These are phyloP conservation scores for Chaetothyriales sp. DNA, from an alignment of 2,329 filamentous ascomycete genomes.

Conservation along the genomic window DNA sequence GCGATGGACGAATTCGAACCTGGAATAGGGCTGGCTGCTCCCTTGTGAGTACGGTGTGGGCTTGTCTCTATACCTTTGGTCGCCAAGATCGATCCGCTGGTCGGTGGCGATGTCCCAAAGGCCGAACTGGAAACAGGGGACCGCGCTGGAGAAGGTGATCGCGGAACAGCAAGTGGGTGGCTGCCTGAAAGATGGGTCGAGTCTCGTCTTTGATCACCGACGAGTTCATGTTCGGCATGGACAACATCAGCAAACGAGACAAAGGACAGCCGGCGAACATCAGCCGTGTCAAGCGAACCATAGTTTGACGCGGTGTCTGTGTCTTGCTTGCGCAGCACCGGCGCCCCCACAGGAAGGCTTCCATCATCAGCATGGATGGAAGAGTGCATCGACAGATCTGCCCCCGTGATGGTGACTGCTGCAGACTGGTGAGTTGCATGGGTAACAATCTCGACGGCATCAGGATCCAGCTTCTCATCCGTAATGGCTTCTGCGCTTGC, in stretches of 20 bases:
- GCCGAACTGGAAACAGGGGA: slow-evolving; percentile 63
- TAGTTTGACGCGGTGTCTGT: slow-evolving; percentile 56
- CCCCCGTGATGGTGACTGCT: slow-evolving; percentile 47
- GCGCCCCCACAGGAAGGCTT: slow-evolving; percentile 8
- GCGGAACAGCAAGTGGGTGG: slow-evolving; percentile 21
- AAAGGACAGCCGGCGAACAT: slow-evolving; percentile 75
- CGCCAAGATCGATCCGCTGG: slow-evolving; percentile 44
- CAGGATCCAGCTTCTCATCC: slow-evolving; percentile 66
- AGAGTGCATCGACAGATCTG: slow-evolving; percentile 23
- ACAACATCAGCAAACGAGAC: slow-evolving; percentile 96
- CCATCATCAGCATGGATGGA: slow-evolving; percentile 39
- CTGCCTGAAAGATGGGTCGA: slow-evolving; percentile 41
- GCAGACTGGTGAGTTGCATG: slow-evolving; percentile 73
- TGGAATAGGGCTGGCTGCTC: slow-evolving; percentile 38
- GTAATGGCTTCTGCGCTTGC: slow-evolving; percentile 87
- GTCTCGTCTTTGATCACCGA: slow-evolving; percentile 37
- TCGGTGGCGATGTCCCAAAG: slow-evolving; percentile 54
- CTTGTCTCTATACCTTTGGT: slow-evolving; percentile 60
- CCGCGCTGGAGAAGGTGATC: slow-evolving; percentile 65
- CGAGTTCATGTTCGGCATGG: slow-evolving; percentile 45
- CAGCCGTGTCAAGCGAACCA: slow-evolving; percentile 58
- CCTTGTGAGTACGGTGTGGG: slow-evolving; percentile 38
- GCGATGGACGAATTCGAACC: slow-evolving; percentile 37
- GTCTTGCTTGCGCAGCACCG: slow-evolving; percentile 23
- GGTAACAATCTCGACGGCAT: slow-evolving; percentile 84